Conservation (phyloP, 108 stramenopile genomes). For the Bacterosira constricta region DNA sequence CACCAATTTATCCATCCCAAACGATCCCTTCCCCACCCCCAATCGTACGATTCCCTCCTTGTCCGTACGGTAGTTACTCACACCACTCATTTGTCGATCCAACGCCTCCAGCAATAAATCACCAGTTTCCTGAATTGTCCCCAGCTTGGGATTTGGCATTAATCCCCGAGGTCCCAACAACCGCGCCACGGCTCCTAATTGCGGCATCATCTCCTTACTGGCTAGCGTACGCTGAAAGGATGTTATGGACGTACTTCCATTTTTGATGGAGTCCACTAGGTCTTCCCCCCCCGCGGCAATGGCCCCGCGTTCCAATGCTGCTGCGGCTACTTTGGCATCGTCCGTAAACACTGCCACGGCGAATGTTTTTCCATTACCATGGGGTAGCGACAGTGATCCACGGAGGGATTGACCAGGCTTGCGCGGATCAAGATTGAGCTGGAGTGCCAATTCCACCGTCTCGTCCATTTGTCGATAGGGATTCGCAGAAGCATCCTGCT, state of each 20-base stretch:
- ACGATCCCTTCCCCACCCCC: conserved; percentile 87
- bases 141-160: conserved; percentile 96
- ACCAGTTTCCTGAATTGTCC: conserved; percentile 74
- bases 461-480: conserved; percentile 76
- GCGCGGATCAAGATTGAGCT: conserved; percentile 92
- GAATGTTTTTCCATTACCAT: conserved; percentile 91
- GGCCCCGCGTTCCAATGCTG: conserved; percentile 82
- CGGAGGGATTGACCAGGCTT: conserved; percentile 92
- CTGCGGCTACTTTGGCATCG: conserved; percentile 56
- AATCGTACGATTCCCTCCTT: conserved; percentile 87
- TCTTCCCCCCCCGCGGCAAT: conserved; percentile 84
- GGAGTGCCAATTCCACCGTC: conserved; percentile 87
- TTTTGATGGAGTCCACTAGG: conserved; percentile 76
- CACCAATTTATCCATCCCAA: conserved; percentile 63
- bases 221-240: conserved; percentile 82
- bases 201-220: conserved; percentile 85
- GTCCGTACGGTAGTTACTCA: conserved; percentile 88
- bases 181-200: conserved; percentile 80
- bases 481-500: conserved; percentile 7
- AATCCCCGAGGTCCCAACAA: conserved; percentile 94
- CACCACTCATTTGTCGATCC: conserved; percentile 70
- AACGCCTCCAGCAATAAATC: conserved; percentile 56
- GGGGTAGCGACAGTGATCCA: conserved; percentile 85
- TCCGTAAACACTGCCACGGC: conserved; percentile 91
- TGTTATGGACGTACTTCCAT: conserved; percentile 65